phyloP scores from a whole-genome alignment of 2,329 filamentous ascomycete genomes.

The Phialocephala sp. region DNA sequence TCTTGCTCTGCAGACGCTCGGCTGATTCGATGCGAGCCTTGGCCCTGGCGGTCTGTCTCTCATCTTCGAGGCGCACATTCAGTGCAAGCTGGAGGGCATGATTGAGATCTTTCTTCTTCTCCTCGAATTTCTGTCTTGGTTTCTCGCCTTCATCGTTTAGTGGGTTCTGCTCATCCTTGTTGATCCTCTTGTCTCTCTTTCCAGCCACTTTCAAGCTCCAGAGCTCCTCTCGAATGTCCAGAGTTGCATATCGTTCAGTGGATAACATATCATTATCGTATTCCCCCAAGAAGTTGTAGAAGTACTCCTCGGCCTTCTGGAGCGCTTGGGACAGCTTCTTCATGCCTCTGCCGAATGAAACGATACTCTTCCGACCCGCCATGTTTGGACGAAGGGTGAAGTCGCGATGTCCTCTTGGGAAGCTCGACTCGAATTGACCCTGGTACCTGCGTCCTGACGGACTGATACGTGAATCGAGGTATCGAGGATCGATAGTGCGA shows the following conservation, averaged over 20 bases:
- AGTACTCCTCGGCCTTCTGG: slow-evolving; percentile 31
- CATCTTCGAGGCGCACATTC: slow-evolving; percentile 7
- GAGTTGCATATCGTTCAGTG: slow-evolving; percentile 28
- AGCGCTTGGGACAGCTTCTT: slow-evolving; percentile 25
- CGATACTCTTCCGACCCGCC: background rate
- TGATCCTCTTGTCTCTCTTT: slow-evolving; percentile 15
- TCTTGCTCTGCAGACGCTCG: slow-evolving; percentile 30
- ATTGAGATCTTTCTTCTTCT: slow-evolving; percentile 12
- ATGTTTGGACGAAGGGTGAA: background rate
- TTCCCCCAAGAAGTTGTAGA: slow-evolving; percentile 29
- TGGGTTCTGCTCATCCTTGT: slow-evolving; percentile 16
- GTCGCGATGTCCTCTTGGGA: background rate
- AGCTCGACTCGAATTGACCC: background rate
- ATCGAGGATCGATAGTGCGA: slow-evolving; percentile 2
- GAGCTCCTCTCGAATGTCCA: slow-evolving; percentile 23
- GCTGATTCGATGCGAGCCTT: slow-evolving; percentile 20
- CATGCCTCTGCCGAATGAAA: slow-evolving; percentile 25
- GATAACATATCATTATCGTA: slow-evolving; percentile 29
- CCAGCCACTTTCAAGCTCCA: slow-evolving; percentile 31
- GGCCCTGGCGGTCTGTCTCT: slow-evolving; percentile 9
- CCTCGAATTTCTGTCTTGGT: slow-evolving; percentile 15
- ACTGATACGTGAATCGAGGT: background rate
- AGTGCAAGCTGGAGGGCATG: slow-evolving; percentile 21
- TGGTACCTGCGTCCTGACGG: background rate
- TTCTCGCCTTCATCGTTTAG: slow-evolving; percentile 7